Conservation (phyloP, 805 yeast genomes). For the Metschnikowia amazonensis region DNA sequence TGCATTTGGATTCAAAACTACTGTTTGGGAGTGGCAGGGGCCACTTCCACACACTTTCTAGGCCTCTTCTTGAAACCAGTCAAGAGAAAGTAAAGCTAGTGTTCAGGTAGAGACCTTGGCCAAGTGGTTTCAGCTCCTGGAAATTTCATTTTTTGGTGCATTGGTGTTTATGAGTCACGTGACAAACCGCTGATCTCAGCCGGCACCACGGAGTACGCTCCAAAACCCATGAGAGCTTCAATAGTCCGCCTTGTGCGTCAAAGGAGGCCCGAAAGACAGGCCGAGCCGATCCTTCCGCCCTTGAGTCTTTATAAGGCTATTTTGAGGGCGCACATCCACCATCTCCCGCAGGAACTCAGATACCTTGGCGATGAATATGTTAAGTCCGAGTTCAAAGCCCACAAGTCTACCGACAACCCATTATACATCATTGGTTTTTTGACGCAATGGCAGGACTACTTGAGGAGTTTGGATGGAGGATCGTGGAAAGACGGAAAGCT, state of each 20-base stretch:
- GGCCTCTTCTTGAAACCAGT: too few species aligned
- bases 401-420: constrained; percentile 79
- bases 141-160: not conserved
- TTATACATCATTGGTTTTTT: constrained; percentile 90
- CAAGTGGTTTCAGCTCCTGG: too few species aligned
- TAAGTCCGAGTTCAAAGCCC: constrained; percentile 83
- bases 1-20: not conserved
- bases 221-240: constrained; percentile 34
- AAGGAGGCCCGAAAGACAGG: constrained; percentile 38
- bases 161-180: not conserved
- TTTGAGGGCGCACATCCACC: constrained; percentile 66
- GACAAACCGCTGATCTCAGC: not conserved
- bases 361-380: constrained; percentile 88
- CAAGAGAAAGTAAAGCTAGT: too few species aligned
- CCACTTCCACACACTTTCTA: too few species aligned
- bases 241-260: constrained; percentile 33
- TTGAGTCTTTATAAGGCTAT: constrained; percentile 72
- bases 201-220: not conserved
- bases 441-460: constrained; percentile 90
- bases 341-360: constrained; percentile 66
- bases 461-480: constrained; percentile 51
- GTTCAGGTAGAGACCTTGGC: not conserved
- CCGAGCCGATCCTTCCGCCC: constrained; percentile 70
- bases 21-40: too few species aligned
- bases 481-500: constrained; percentile 44